Base-by-base conservation (phyloP, 2,329 filamentous ascomycete species). In the Teratosphaeria epicoccoides region DNA sequence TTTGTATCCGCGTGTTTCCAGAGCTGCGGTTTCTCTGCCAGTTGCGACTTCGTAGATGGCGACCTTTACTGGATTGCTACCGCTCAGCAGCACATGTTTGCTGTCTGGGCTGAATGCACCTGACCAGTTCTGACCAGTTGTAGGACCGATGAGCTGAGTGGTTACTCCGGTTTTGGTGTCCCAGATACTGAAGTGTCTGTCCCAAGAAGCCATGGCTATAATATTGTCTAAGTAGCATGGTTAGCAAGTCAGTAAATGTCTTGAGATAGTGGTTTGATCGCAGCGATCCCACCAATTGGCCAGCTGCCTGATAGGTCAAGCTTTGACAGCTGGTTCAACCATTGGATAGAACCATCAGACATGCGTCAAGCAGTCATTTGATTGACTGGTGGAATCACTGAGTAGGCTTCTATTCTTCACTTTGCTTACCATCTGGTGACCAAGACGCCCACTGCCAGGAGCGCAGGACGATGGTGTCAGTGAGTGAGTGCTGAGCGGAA, bases 161-260 rank as follows among this genome's bases (percentile, higher is more conserved):
- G 49, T 43, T 25, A 50, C 22, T 22, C 55, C 50, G 23, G 45
- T 53, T 17, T 25, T 46, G 26, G 47, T 51, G 25, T 55, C 46
- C 51, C 55, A 61, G 40, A 62, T 53, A 4, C 49, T 51, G 29
- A 52, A 60, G 3, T 46, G 53, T 1, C 47, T 14, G 28, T 61
- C 59, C 57, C 56, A 59, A 12, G 46, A 47, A 6, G 56, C 59
- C 9, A 54, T 55, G 6, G 53, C 57, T 46, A 61, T 49, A 23
- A 55, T 26, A 11, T 49, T 48, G 44, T 58, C n/a, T n/a, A n/a
- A n/a, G n/a, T n/a, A n/a, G n/a, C n/a, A n/a, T n/a, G n/a, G n/a
- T n/a, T n/a, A n/a, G n/a, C n/a, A n/a, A n/a, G n/a, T n/a, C n/a
- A n/a, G n/a, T n/a, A n/a, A n/a, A n/a, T n/a, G n/a, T n/a, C n/a